Evolutionary conservation across 2,329 filamentous ascomycete genomes (phyloP), one percentile per base, ranked within the genome.

Genomic region (Pseudocercospora vitis): DNA sequence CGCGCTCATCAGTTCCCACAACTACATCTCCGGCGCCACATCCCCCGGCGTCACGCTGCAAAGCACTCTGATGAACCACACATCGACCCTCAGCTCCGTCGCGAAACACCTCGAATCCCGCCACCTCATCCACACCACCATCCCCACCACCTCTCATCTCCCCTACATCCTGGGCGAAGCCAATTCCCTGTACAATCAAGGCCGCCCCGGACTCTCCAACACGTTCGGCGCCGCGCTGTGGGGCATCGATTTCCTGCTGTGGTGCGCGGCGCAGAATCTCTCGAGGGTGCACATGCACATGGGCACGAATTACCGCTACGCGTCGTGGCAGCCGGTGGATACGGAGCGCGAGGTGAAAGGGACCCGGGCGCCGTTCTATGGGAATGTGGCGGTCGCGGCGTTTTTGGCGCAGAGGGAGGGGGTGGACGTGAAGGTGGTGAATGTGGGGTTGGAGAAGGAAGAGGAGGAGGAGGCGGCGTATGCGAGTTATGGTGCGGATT

Each of bases 181-280:
- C 46, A 86, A 86, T 68, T 83, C 79, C 6, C 75, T 86, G 7
- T 85, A 81, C 69, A 81, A 82, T 65, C 73, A 86, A 70, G 84
- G 83, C 50, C 75, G 76, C 4, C 80, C 82, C 0, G 82, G 83
- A 0, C 72, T 86, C 14, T 84, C 81, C 32, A 83, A 86, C 70
- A 75, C 81, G 0, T 87, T 86, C 65, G 84, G 83, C 29, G 83
- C 83, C 7, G 82, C 83, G 7, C 78, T 86, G 14, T 86, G 83
- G 83, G 80, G 75, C 19, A 63, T 85, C 9, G 83, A 86, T 68
- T 86, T 84, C 71, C 80, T 79, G 58, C 72, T 86, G 4, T 81
- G 79, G 64, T 76, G 76, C 49, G 83, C 83, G 1, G 72, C 78
- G 0, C 75, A 76, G 2, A 79, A 78, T 12, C 79, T 86, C 68